Percentiles rank a stretch among this genome's conserved stretches.
phyloP scores from a whole-genome alignment of 306 rosid genomes.

The Geum urbanum region DNA sequence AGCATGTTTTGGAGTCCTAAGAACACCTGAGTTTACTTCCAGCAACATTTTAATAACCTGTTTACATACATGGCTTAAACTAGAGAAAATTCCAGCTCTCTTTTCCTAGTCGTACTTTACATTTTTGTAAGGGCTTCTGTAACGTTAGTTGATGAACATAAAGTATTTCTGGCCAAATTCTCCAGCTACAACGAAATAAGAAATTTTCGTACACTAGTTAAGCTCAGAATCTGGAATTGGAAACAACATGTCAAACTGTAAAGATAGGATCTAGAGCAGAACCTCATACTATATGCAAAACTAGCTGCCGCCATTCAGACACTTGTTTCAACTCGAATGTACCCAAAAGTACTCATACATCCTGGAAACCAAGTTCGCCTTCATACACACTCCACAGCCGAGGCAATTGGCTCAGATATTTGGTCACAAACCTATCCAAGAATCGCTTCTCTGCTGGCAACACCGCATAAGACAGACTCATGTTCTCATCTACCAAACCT shows the following conservation, averaged over 20 bases:
- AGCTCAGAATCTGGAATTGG: too few relatives aligned
- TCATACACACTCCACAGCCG: conserved; percentile 22
- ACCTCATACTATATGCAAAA: background rate
- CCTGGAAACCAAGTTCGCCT: conserved; percentile 8
- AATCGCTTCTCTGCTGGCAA: background rate
- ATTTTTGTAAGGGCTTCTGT: too few relatives aligned
- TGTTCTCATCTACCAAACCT: conserved; percentile 24
- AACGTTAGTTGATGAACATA: too few relatives aligned
- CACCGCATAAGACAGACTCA: background rate
- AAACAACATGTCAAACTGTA: background rate
- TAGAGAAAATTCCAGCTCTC: too few relatives aligned
- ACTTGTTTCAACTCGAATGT: background rate
- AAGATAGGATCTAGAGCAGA: background rate
- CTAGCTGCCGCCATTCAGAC: background rate
- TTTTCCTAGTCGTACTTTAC: too few relatives aligned
- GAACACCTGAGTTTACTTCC: too few relatives aligned
- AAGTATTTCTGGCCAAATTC: too few relatives aligned
- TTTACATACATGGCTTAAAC: too few relatives aligned
- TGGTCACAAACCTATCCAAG: conserved; percentile 25
- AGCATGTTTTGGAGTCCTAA: too few relatives aligned
- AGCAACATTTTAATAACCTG: too few relatives aligned
- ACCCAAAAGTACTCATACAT: background rate
- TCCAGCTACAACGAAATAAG: too few relatives aligned
- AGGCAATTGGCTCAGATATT: conserved; percentile 7
- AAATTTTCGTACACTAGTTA: too few relatives aligned